Base-by-base conservation (phyloP, 2,329 filamentous ascomycete species). In the Rhinocladiella similis region DNA sequence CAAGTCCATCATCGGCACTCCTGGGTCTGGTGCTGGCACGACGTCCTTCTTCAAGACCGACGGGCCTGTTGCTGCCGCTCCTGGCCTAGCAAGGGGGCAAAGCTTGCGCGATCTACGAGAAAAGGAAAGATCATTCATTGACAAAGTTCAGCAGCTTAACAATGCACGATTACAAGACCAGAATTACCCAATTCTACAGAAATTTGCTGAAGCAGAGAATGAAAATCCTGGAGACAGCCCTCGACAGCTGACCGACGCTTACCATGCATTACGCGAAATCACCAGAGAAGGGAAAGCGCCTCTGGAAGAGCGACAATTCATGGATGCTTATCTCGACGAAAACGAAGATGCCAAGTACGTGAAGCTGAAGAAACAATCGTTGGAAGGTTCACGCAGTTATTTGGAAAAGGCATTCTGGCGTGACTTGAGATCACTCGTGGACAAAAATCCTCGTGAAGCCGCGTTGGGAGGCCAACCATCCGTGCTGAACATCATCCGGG, bases 391-490 rank as follows among this genome's bases (percentile, higher is more conserved):
- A 49, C 88, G 90, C 60, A 76, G 73, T 13, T 95, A 89, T 71
- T 76, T 97, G 22, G 93, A 97, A 73, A 86, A 84, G 66, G 83
- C 88, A 62, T 97, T 96, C 72, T 86, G 89, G 69, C 79, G 80
- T 47, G 86, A 93, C 63, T 81, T 97, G 36, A 90, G 96, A 69
- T 81, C 79, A 9, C 78, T 89, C 39, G 88, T 99, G 58, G 81
- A 83, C 38, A 95, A 89, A 72, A 90, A 94, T 69, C 91, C 92
- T 1, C 85, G 88, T 53, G 92, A 97, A 69, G 93, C 94, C 27
- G 90, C 90, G 68, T 82, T 96, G 41, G 94, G 94, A 57, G 94
- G 94, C 62, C 84, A 91, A 39, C 94, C 94, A 1, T 91, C 92
- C 53, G 84, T 91, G 19, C 82, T 92, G 63, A 96, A 90, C 78